Conservation (phyloP, 2,329 filamentous ascomycete genomes). For the Camptophora hylomeconis region DNA sequence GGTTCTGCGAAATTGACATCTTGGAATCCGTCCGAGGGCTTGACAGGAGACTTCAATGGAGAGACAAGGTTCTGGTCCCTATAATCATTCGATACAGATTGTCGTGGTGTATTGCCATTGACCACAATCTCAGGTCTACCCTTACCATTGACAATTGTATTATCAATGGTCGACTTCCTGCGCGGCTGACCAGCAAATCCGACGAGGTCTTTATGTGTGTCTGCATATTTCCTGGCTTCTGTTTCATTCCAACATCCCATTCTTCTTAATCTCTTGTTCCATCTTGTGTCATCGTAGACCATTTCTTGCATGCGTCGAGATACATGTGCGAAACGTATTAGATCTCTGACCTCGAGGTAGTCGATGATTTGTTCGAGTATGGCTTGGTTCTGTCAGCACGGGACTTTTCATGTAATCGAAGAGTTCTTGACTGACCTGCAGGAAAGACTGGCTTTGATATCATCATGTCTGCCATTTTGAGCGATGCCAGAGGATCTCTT, state of each 20-base stretch:
- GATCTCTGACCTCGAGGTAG: conserved; percentile 72
- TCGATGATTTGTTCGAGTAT: conserved; percentile 80
- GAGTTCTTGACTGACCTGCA: conserved; percentile 51
- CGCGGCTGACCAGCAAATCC: no score
- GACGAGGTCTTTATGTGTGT: no score
- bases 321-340: conserved; percentile 71
- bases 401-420: conserved; percentile 5
- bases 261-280: conserved; percentile 71
- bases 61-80: no score
- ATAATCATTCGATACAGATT: no score
- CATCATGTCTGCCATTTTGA: conserved; percentile 70
- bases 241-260: conserved; percentile 89
- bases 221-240: conserved; percentile 53
- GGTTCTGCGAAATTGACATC: no score
- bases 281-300: conserved; percentile 95
- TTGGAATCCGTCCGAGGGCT: no score
- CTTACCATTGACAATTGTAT: conserved; percentile 15
- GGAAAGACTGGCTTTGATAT: conserved; percentile 67
- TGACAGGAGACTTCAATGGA: no score
- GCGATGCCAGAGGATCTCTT: conserved; percentile 54
- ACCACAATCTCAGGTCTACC: conserved; percentile 15
- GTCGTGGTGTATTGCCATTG: no score
- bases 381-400: conserved; percentile 41
- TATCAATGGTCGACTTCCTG: conserved; percentile 14
- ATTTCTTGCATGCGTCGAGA: conserved; percentile 87